These are phyloP conservation scores for Penicillium lividum DNA, from an alignment of 495 filamentous ascomycete genomes.

Conservation along the genomic window DNA sequence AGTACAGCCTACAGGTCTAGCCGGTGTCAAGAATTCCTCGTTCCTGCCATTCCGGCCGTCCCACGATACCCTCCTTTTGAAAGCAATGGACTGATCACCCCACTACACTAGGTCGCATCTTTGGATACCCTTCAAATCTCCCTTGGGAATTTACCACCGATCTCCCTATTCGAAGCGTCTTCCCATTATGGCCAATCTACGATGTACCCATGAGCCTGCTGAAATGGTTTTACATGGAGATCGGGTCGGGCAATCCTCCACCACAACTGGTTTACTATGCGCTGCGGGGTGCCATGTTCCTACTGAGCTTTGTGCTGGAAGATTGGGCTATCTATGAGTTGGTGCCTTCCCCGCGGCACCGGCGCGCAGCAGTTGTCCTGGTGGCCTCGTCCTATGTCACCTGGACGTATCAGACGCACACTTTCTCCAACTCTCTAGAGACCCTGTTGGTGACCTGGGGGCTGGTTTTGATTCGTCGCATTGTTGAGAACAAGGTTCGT, in stretches of 20 bases:
- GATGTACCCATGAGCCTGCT: conserved; percentile 88
- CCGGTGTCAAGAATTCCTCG: conserved; percentile 5
- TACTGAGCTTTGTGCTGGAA: conserved; percentile 90
- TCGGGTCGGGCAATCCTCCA: conserved; percentile 51
- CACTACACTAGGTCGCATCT: conserved; percentile 71
- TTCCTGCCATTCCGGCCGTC: not conserved
- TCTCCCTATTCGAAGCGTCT: conserved; percentile 87
- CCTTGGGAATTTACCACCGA: conserved; percentile 95
- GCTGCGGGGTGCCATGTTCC: conserved; percentile 84
- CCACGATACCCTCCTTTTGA: conserved; percentile 9
- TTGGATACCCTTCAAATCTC: conserved; percentile 77
- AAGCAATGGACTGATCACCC: not conserved
- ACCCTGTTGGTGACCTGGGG: conserved; percentile 90
- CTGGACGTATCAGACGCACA: conserved; percentile 98
- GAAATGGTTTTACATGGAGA: conserved; percentile 78
- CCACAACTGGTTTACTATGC: conserved; percentile 85
- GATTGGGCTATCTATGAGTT: conserved; percentile 97
- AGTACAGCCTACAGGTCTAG: not conserved
- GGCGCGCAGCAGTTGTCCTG: conserved; percentile 70
- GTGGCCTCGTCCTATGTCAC: conserved; percentile 96
- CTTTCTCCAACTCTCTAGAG: conserved; percentile 97
- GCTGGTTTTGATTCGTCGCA: conserved; percentile 83
- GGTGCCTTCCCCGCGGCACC: conserved; percentile 69
- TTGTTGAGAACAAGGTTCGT: conserved; percentile 71
- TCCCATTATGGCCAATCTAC: conserved; percentile 94